Evolutionary conservation across 2,329 filamentous ascomycete genomes (phyloP).

Genomic region (Alternaria postmessia): DNA sequence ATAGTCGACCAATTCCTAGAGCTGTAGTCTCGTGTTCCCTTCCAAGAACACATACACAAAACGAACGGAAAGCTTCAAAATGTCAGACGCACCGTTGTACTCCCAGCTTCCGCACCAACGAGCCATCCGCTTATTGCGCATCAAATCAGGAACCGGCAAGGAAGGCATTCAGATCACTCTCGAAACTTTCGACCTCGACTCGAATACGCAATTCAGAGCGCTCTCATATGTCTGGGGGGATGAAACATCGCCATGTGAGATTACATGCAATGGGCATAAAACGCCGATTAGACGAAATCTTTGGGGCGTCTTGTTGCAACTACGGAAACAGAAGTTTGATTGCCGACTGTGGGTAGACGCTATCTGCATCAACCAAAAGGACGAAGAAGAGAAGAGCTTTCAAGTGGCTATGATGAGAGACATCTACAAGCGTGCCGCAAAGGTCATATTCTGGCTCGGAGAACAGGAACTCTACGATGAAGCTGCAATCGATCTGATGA

Average conservation of each 20-base stretch:
- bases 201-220: not conserved
- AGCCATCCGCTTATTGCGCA: not conserved
- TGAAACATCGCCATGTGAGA: not conserved
- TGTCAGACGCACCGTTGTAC: not conserved
- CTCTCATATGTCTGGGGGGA: slow-evolving; percentile 3
- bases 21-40: not conserved
- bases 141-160: not conserved
- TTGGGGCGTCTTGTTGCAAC: not conserved
- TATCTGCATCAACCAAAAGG: not conserved
- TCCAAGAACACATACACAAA: not conserved
- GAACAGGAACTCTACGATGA: slow-evolving; percentile 11
- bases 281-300: not conserved
- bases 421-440: slow-evolving; percentile 17
- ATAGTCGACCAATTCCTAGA: no score
- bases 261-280: not conserved
- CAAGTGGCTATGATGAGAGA: slow-evolving; percentile 21
- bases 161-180: not conserved
- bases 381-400: slow-evolving; percentile 11
- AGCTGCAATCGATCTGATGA: slow-evolving; percentile 11
- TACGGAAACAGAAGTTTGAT: not conserved
- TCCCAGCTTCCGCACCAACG: not conserved
- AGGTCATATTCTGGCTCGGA: slow-evolving; percentile 21
- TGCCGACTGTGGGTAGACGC: slow-evolving; percentile 7
- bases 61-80: not conserved
- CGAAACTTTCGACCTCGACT: not conserved